These are phyloP conservation scores for Fusarium buxicola DNA, from an alignment of 2,329 filamentous ascomycete species.

Conservation along the genomic window DNA sequence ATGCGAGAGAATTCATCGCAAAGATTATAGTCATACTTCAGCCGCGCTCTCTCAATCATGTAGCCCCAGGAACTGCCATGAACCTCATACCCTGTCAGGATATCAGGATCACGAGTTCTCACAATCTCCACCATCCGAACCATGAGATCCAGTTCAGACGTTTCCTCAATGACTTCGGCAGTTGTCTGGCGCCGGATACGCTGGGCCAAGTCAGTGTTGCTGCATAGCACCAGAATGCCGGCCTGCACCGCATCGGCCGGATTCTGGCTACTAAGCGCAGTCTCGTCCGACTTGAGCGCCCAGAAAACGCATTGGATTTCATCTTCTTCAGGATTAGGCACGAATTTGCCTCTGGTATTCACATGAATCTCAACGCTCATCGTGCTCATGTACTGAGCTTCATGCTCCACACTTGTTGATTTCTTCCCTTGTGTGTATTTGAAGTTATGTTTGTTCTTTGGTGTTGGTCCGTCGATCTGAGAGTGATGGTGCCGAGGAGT, in stretches of 20 bases:
- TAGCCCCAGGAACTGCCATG: constrained; percentile 96
- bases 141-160: constrained; percentile 85
- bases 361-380: constrained; percentile 96
- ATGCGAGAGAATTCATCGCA: constrained; percentile 93
- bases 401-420: constrained; percentile 81
- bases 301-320: constrained; percentile 91
- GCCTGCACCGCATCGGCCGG: constrained; percentile 64
- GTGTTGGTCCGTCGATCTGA: constrained; percentile 90
- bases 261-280: constrained; percentile 60
- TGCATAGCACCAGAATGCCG: constrained; percentile 80
- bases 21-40: constrained; percentile 90
- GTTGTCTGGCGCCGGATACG: constrained; percentile 71
- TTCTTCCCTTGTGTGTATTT: constrained; percentile 84
- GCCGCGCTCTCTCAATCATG: constrained; percentile 86
- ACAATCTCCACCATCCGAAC: constrained; percentile 90
- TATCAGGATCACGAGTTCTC: constrained; percentile 85
- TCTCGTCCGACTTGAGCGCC: constrained; percentile 83
- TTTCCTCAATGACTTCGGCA: constrained; percentile 78
- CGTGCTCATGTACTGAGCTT: constrained; percentile 93
- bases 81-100: constrained; percentile 94
- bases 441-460: constrained; percentile 83
- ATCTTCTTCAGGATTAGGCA: constrained; percentile 91
- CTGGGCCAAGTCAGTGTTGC: constrained; percentile 67
- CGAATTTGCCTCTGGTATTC: constrained; percentile 82
- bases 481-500: constrained; percentile 66